Evolutionary conservation across 306 rosid genomes (phyloP).

Genomic region (Phaseolus lunatus): DNA sequence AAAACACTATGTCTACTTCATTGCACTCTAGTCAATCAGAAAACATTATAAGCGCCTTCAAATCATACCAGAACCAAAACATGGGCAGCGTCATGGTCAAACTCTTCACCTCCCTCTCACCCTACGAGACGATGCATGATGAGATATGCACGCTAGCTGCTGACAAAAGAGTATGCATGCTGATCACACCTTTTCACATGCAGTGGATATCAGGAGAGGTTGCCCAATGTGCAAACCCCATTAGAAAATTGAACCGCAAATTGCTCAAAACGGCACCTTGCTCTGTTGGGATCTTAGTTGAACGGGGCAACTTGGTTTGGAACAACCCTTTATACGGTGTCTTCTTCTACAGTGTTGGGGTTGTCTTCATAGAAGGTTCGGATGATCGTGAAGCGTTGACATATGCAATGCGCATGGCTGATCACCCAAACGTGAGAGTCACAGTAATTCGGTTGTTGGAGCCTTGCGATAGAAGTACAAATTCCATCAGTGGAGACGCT

Average conservation of each 20-base stretch:
- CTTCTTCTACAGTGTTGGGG: slow-evolving; percentile 45
- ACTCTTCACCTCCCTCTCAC: slow-evolving; percentile 60
- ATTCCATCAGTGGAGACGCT: neutral
- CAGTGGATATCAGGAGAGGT: no score
- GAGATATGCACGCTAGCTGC: slow-evolving; percentile 61
- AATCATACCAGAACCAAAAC: slow-evolving; percentile 43
- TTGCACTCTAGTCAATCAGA: slow-evolving; percentile 43
- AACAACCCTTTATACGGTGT: neutral
- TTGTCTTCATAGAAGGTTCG: slow-evolving; percentile 59
- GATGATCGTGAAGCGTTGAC: slow-evolving; percentile 76
- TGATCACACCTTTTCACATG: slow-evolving; percentile 67
- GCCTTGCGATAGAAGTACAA: neutral
- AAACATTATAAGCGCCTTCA: slow-evolving; percentile 56
- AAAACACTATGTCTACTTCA: no score
- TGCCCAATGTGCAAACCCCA: no score
- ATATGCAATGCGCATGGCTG: slow-evolving; percentile 57
- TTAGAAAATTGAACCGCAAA: slow-evolving; percentile 60
- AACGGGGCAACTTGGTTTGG: slow-evolving; percentile 36
- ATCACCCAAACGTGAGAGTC: slow-evolving; percentile 44
- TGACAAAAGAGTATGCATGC: slow-evolving; percentile 49
- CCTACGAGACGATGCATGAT: slow-evolving; percentile 69
- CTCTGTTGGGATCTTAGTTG: slow-evolving; percentile 55
- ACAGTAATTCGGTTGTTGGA: slow-evolving; percentile 46
- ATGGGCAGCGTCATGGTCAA: slow-evolving; percentile 36
- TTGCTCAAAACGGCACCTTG: slow-evolving; percentile 40